Evolutionary conservation across 345 rosid species (phyloP).

Genomic region (Populus ilicifolia): DNA sequence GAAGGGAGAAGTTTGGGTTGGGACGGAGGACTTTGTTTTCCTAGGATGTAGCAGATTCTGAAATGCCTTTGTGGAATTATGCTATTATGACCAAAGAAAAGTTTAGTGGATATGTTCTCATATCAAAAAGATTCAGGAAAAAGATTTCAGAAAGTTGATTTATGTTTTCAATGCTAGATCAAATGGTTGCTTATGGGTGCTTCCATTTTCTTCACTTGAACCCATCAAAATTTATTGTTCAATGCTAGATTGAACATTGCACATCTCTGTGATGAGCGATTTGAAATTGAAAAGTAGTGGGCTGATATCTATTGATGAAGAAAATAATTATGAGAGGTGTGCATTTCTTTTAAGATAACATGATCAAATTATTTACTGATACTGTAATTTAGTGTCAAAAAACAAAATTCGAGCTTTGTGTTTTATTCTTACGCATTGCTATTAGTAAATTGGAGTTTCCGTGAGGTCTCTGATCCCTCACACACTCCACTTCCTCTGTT

Average conservation of each 20-base stretch:
- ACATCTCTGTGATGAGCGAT: slow-evolving; percentile 1
- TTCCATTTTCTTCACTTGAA: no score
- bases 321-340: not conserved
- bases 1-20: no score
- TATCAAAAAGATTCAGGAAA: no score
- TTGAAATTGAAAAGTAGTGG: not conserved
- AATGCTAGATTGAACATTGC: not conserved
- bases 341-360: not conserved
- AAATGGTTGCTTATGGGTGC: not conserved
- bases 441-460: not conserved
- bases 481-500: not conserved
- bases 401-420: no score
- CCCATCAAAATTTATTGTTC: no score
- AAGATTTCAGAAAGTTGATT: no score
- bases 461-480: not conserved
- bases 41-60: no score
- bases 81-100: no score
- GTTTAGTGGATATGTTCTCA: no score
- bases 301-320: not conserved
- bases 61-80: no score
- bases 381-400: not conserved
- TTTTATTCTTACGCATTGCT: not conserved
- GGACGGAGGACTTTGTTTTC: no score
- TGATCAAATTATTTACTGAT: not conserved
- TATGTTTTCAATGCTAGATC: not conserved